Percentiles rank a stretch among this genome's conserved stretches.
Conservation (phyloP, 2,329 filamentous ascomycete genomes). For the Stenocarpella maydis region DNA sequence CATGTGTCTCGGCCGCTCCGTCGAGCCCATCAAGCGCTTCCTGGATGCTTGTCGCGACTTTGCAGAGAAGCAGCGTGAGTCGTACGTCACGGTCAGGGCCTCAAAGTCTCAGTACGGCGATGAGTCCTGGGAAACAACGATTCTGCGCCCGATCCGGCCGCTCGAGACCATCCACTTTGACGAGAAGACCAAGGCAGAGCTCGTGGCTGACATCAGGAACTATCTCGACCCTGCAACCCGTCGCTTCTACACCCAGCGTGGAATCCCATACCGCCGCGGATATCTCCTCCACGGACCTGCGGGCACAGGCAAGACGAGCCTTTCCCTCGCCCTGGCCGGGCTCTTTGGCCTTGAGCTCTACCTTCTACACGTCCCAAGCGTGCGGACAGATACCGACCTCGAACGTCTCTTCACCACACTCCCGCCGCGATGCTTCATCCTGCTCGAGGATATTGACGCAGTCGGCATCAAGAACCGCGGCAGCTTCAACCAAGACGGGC, state of each 20-base stretch:
- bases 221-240: conserved; percentile 66
- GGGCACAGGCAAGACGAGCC: conserved; percentile 78
- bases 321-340: conserved; percentile 77
- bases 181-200: conserved; percentile 62
- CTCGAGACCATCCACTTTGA: conserved; percentile 50
- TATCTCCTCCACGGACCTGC: conserved; percentile 78
- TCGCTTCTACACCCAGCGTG: conserved; percentile 75
- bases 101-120: conserved; percentile 40
- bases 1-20: conserved; percentile 49
- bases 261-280: conserved; percentile 77
- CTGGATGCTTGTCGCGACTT: conserved; percentile 43
- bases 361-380: conserved; percentile 70
- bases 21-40: conserved; percentile 43
- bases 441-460: conserved; percentile 65
- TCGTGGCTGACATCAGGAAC: conserved; percentile 72
- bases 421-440: conserved; percentile 52
- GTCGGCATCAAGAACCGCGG: conserved; percentile 53
- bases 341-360: conserved; percentile 77
- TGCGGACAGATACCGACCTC: conserved; percentile 42
- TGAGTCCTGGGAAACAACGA: conserved; percentile 47
- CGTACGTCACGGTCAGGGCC: conserved; percentile 48
- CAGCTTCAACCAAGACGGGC: conserved; percentile 38
- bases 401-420: conserved; percentile 45
- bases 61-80: conserved; percentile 47
- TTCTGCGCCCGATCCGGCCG: conserved; percentile 45